These are phyloP conservation scores for Penstemon eatonii DNA, from an alignment of 257 asterid genomes.

Conservation along the genomic window DNA sequence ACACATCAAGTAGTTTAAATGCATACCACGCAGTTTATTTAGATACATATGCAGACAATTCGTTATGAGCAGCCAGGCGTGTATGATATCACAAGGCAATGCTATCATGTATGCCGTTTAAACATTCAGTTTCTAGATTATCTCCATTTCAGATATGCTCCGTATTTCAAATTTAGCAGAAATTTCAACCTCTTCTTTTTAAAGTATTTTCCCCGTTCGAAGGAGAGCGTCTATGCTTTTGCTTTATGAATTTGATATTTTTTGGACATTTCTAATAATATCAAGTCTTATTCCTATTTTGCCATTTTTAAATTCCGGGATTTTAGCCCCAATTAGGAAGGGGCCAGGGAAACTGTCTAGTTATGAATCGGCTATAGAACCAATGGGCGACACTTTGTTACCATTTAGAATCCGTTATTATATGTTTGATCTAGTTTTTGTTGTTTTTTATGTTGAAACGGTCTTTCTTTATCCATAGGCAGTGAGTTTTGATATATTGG, in stretches of 20 bases:
- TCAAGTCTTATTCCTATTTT: slow-evolving; percentile 2
- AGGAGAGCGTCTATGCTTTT: too few relatives aligned
- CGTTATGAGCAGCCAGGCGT: slow-evolving; percentile 11
- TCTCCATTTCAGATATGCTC: slow-evolving; percentile 1
- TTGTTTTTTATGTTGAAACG: too few relatives aligned
- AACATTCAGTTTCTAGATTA: background rate
- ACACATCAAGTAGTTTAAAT: background rate
- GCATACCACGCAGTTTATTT: background rate
- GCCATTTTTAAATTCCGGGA: background rate
- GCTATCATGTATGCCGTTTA: background rate
- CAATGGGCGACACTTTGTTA: too few relatives aligned
- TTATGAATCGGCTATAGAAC: background rate
- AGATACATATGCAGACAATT: slow-evolving; percentile 14
- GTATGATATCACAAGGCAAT: slow-evolving; percentile 4
- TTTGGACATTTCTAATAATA: background rate
- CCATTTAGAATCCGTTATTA: too few relatives aligned
- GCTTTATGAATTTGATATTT: too few relatives aligned
- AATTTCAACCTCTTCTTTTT: background rate
- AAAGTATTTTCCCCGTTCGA: background rate
- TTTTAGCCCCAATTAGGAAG: slow-evolving; percentile 3
- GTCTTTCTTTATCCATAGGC: too few relatives aligned
- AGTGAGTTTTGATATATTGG: too few relatives aligned
- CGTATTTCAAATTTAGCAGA: slow-evolving; percentile 1
- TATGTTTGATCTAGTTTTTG: too few relatives aligned
- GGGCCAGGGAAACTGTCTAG: slow-evolving; percentile 3